These are phyloP conservation scores for Naegleria lovaniensis DNA, from an alignment of 208 protist species.

Conservation along the genomic window DNA sequence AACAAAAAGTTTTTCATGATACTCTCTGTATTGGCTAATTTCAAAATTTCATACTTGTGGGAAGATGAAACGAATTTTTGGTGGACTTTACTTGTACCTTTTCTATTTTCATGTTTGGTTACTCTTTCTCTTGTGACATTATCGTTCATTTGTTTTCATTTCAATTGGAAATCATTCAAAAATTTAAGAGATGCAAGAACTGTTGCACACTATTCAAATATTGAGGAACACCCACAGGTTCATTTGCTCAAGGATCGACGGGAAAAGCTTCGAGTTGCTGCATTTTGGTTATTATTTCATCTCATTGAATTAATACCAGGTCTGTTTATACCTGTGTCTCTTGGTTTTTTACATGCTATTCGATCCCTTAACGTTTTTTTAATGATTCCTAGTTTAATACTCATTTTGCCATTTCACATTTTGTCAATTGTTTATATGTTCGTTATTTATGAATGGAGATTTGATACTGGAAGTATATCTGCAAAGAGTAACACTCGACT, in stretches of 20 bases:
- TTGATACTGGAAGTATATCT: not conserved
- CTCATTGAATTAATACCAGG: not conserved
- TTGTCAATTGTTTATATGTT: not conserved
- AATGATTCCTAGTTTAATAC: not conserved
- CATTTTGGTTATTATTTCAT: not conserved
- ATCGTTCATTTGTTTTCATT: not conserved
- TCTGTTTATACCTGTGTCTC: not conserved
- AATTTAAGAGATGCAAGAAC: not conserved
- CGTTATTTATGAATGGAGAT: not conserved
- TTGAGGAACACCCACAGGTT: not conserved
- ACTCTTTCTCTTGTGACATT: not conserved
- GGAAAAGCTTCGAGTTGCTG: not conserved
- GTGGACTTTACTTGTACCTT: not conserved
- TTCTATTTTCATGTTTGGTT: not conserved
- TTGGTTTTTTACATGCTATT: not conserved
- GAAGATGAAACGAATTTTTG: not conserved
- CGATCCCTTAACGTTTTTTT: not conserved
- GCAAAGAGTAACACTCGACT: not conserved
- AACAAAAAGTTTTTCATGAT: not conserved
- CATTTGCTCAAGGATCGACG: not conserved
- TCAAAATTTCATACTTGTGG: not conserved
- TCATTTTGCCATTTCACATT: not conserved
- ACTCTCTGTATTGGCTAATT: not conserved
- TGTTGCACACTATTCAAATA: not conserved
- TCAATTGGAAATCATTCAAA: not conserved